These are phyloP conservation scores for Lipomyces sp. DNA, from an alignment of 805 yeast genomes.

Conservation along the genomic window DNA sequence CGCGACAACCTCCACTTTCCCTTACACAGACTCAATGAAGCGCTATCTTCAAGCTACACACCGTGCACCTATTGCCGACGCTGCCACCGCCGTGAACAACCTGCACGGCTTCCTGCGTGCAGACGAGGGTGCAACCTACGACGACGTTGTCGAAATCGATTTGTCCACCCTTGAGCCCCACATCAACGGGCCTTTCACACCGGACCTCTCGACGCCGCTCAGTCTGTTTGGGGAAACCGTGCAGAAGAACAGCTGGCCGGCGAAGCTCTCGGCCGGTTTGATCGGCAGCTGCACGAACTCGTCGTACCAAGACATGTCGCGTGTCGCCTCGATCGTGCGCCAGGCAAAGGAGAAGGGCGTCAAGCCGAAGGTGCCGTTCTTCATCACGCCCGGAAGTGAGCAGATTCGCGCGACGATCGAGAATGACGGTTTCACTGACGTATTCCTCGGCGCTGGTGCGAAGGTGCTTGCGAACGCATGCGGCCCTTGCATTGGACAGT, in stretches of 20 bases:
- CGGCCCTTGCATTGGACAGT: constrained; percentile 99
- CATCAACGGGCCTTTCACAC: constrained; percentile 97
- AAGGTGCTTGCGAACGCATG: constrained; percentile 95
- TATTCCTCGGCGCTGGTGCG: constrained; percentile 90
- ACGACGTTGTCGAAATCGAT: constrained; percentile 87
- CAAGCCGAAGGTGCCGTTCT: constrained; percentile 85
- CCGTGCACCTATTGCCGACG: constrained; percentile 79
- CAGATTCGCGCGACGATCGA: constrained; percentile 97
- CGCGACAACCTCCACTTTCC: constrained; percentile 97
- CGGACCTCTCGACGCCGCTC: constrained; percentile 94
- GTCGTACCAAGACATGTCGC: constrained; percentile 96
- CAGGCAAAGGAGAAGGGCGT: constrained; percentile 91
- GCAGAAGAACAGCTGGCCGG: constrained; percentile 85
- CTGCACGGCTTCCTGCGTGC: constrained; percentile 65
- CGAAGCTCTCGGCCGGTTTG: constrained; percentile 86
- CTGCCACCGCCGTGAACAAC: constrained; percentile 63
- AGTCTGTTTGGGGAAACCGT: constrained; percentile 84
- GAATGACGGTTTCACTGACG: constrained; percentile 87
- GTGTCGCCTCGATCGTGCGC: constrained; percentile 87
- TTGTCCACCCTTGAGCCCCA: constrained; percentile 88
- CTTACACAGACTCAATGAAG: constrained; percentile 86
- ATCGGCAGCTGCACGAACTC: constrained; percentile 99
- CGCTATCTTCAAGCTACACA: constrained; percentile 83
- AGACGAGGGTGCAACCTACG: constrained; percentile 91
- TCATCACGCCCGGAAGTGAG: constrained; percentile 97